These are phyloP conservation scores for Eimeria sp. DNA, from an alignment of 169 alveolate species.

Conservation along the genomic window DNA sequence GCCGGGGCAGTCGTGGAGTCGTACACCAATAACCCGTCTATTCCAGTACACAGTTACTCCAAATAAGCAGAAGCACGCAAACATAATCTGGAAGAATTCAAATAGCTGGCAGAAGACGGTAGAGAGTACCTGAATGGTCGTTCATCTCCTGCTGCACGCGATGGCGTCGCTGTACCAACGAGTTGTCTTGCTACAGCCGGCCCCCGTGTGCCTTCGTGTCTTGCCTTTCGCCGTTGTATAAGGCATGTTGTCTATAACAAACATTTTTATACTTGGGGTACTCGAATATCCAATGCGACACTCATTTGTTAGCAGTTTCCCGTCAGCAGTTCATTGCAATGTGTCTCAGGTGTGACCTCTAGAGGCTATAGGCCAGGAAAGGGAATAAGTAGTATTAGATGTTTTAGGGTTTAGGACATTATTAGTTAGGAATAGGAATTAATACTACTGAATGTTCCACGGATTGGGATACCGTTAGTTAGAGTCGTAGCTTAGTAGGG, in stretches of 20 bases:
- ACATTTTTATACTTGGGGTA: background rate
- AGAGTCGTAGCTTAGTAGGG: background rate
- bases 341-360: too few relatives aligned
- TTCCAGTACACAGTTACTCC: background rate
- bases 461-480: background rate
- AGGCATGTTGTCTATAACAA: background rate
- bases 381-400: too few relatives aligned
- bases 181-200: conserved; percentile 1
- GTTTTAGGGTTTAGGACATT: too few relatives aligned
- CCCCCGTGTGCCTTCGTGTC: background rate
- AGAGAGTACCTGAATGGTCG: background rate
- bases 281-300: background rate
- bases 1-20: background rate
- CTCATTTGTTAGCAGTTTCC: background rate
- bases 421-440: too few relatives aligned
- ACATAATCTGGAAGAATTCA: background rate
- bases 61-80: background rate
- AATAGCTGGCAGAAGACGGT: background rate
- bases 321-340: background rate
- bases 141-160: background rate
- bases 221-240: background rate
- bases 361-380: too few relatives aligned
- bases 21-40: background rate
- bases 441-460: background rate
- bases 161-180: background rate